Evolutionary conservation across 257 asterid species (phyloP).

Genomic region (Mentha longifolia): DNA sequence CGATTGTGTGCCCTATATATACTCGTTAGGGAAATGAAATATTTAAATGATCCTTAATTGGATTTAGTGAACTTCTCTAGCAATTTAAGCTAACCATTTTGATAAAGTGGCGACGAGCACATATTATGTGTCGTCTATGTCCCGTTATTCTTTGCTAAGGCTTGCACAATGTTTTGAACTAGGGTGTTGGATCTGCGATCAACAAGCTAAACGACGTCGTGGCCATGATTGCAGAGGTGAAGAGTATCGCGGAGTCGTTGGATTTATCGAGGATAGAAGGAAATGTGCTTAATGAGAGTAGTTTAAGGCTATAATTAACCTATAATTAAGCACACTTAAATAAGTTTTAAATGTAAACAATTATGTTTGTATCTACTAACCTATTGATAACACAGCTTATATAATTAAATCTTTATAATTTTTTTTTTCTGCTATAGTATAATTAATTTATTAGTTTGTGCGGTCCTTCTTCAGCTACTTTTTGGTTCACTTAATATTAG

Average conservation of each 20-base stretch:
- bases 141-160: background rate
- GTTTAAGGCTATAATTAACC: conserved; percentile 40
- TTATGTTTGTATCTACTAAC: too few relatives aligned
- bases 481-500: too few relatives aligned
- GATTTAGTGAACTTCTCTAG: conserved; percentile 1
- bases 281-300: conserved; percentile 38
- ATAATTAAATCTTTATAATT: too few relatives aligned
- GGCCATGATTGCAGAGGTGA: conserved; percentile 94
- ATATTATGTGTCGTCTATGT: too few relatives aligned
- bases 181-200: conserved; percentile 96
- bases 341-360: too few relatives aligned
- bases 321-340: background rate
- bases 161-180: conserved; percentile 5
- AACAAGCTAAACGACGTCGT: conserved; percentile 88
- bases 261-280: conserved; percentile 35
- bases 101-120: background rate
- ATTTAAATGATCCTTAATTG: too few relatives aligned
- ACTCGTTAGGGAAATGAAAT: too few relatives aligned
- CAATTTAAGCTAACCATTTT: background rate
- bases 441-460: too few relatives aligned
- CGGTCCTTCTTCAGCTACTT: too few relatives aligned
- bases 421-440: too few relatives aligned
- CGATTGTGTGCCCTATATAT: too few relatives aligned
- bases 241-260: conserved; percentile 66
- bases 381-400: too few relatives aligned